Base-by-base conservation (phyloP, 768 basidiomycete species). In the Amanita subjunquillea region DNA sequence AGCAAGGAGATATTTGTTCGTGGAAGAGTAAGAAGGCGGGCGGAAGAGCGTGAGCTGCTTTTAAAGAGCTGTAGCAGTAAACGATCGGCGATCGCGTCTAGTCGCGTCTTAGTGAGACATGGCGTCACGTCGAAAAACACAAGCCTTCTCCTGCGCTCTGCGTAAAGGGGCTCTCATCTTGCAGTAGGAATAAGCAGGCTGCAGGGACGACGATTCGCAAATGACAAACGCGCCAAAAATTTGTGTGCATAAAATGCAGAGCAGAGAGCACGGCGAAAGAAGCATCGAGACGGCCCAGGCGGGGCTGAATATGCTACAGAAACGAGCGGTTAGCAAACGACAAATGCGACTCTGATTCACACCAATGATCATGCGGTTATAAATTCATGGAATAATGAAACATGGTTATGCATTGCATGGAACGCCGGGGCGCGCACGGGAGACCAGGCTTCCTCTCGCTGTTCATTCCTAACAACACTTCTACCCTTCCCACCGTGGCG, bases 51-150 rank as follows among this genome's bases (percentile, higher is more conserved):
- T 23, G 22, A 23, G 9, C 15, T 39, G 37, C 12, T 20, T 48
- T 20, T 36, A 34, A 15, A 9, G 22, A n/a, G 30, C 13, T 6
- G 22, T 9, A 17, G 9, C 37, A 25, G 27, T 40, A 40, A 50
- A 50, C 48, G 23, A 50, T 50, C 48, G 48, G 10, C 39, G 48
- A 50, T 50, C 48, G 48, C 48, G 48, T 50, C 37, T 40, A 39
- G 37, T 49, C 48, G 37, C 48, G 48, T 49, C 37, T 39, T 27
- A 10, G 47, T 34, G 48, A 20, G 38, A 40, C 48, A 50, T 40
- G 39, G 38, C 39, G 39, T 50, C 48, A 50, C 40, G 25, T n/a
- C n/a, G 13, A 22, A 42, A n/a, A 42, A 42, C 20, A 22, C 12
- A 22, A 25, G 41, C 41, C 22, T 40, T 40, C 17, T 20, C 39